Evolutionary conservation across 805 yeast species (phyloP).

Genomic region (Lachancea lanzarotensis): DNA sequence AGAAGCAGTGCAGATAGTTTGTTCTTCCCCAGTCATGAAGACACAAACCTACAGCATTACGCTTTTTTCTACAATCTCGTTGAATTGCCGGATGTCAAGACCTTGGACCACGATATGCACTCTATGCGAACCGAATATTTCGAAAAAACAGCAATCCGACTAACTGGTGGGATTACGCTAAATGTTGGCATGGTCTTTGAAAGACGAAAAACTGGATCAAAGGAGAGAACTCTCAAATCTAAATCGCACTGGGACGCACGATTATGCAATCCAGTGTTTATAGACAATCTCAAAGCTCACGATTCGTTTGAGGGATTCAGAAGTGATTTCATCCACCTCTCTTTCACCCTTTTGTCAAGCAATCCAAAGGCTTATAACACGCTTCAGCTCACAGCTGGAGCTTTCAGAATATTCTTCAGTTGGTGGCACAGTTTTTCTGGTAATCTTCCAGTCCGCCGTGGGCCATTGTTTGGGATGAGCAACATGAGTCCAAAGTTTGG

Average conservation of each 20-base stretch:
- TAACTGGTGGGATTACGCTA: conserved; percentile 56
- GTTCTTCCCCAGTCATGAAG: conserved; percentile 40
- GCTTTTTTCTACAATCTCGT: conserved; percentile 45
- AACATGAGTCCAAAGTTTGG: conserved; percentile 63
- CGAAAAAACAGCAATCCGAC: conserved; percentile 50
- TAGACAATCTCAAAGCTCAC: conserved; percentile 44
- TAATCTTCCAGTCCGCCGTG: conserved; percentile 72
- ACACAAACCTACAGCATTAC: conserved; percentile 37
- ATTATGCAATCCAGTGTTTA: conserved; percentile 49
- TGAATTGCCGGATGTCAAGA: conserved; percentile 20
- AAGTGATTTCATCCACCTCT: conserved; percentile 73
- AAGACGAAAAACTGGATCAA: conserved; percentile 33
- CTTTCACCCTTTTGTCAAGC: conserved; percentile 48
- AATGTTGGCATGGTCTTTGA: conserved; percentile 55
- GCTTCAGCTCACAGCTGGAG: conserved; percentile 67
- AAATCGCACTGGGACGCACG: conserved; percentile 56
- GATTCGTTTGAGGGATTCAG: conserved; percentile 81
- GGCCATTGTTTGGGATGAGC: conserved; percentile 56
- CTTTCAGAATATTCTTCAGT: conserved; percentile 57
- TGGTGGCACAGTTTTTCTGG: conserved; percentile 92
- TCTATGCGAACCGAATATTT: conserved; percentile 26
- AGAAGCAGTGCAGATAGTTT: conserved; percentile 40
- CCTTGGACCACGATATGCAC: conserved; percentile 15
- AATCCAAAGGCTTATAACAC: conserved; percentile 49
- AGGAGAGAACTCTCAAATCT: conserved; percentile 39